Conservation (phyloP, 495 filamentous ascomycete species). For the Xylaria palmicola region DNA sequence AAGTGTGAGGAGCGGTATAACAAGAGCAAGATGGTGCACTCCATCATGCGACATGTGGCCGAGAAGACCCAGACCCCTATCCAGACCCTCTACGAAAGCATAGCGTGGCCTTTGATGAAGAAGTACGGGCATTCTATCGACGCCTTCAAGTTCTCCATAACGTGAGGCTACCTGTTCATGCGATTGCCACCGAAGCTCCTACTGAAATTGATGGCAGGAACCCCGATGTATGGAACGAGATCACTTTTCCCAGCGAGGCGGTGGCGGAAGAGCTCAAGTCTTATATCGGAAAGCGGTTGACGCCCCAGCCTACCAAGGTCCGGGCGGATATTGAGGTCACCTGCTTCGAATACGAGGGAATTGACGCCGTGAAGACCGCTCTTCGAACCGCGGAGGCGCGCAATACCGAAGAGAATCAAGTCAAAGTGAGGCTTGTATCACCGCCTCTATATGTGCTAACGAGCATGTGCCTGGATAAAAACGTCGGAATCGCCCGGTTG, state of each 20-base stretch:
- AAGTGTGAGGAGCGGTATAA: constrained; percentile 99
- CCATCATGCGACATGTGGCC: constrained; percentile 95
- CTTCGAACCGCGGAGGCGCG: constrained; percentile 82
- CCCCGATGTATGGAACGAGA: constrained; percentile 91
- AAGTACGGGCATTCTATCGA: constrained; percentile 96
- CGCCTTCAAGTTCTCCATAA: constrained; percentile 98
- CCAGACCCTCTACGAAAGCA: constrained; percentile 86
- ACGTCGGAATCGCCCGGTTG: constrained; percentile 73
- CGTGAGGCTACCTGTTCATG: constrained; percentile 53
- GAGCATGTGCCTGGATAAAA: constrained; percentile 92
- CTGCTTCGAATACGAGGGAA: constrained; percentile 97
- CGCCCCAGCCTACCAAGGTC: constrained; percentile 95
- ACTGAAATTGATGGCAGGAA: constrained; percentile 56
- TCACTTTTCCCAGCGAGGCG: constrained; percentile 81
- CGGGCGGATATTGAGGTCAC: constrained; percentile 97
- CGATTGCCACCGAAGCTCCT: constrained; percentile 7
- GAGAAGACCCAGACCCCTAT: constrained; percentile 95
- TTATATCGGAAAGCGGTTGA: constrained; percentile 95
- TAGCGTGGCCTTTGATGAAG: constrained; percentile 96
- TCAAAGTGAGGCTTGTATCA: constrained; percentile 95
- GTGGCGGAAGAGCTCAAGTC: constrained; percentile 82
- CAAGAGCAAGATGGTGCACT: constrained; percentile 99
- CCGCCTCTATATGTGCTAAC: constrained; percentile 90
- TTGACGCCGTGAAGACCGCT: constrained; percentile 93
- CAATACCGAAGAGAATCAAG: constrained; percentile 84